Percentiles rank a stretch among this genome's conserved stretches.
Evolutionary conservation across 148 eudicot species (phyloP).

Genomic region (Rhododendron mucronatum): DNA sequence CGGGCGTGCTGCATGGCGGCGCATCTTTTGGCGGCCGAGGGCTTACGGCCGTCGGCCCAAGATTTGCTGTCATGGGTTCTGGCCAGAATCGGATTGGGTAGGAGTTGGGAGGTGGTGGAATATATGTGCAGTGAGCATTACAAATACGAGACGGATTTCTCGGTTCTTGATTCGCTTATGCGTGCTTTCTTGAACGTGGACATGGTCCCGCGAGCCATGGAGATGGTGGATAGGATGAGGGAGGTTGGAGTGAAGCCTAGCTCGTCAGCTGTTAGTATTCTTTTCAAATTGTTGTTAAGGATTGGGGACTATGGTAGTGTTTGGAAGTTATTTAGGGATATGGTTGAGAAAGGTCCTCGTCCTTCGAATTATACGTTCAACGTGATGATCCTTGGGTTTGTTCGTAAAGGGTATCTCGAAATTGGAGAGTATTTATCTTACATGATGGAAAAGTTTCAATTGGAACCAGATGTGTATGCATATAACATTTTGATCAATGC

Average conservation of each 20-base stretch:
- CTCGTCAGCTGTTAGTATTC: slow-evolving; percentile 41
- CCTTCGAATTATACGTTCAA: slow-evolving; percentile 49
- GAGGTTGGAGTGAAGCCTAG: slow-evolving; percentile 51
- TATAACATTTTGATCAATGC: slow-evolving; percentile 82
- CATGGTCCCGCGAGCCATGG: slow-evolving; percentile 43
- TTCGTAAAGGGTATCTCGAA: slow-evolving; percentile 54
- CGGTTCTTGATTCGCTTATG: slow-evolving; percentile 80
- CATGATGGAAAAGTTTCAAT: slow-evolving; percentile 56
- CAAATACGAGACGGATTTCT: slow-evolving; percentile 49
- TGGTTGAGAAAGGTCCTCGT: slow-evolving; percentile 59
- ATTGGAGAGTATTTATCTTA: slow-evolving; percentile 62
- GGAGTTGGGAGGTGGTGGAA: slow-evolving; percentile 51
- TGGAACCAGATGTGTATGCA: slow-evolving; percentile 60
- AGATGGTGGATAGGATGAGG: slow-evolving; percentile 56
- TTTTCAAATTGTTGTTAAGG: slow-evolving; percentile 60
- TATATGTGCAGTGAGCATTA: slow-evolving; percentile 53
- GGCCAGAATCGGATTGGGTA: slow-evolving; percentile 45
- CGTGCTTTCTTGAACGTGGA: slow-evolving; percentile 68
- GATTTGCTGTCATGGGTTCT: slow-evolving; percentile 67
- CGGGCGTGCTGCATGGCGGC: slow-evolving; percentile 51
- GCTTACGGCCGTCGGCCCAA: slow-evolving; percentile 51
- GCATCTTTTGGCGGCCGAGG: slow-evolving; percentile 39
- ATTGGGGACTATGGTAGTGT: slow-evolving; percentile 76
- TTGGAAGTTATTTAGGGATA: slow-evolving; percentile 82
- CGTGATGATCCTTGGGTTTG: slow-evolving; percentile 68